Base-by-base conservation (phyloP, 139 green algal species). In the Pycnococcus provasolii region DNA sequence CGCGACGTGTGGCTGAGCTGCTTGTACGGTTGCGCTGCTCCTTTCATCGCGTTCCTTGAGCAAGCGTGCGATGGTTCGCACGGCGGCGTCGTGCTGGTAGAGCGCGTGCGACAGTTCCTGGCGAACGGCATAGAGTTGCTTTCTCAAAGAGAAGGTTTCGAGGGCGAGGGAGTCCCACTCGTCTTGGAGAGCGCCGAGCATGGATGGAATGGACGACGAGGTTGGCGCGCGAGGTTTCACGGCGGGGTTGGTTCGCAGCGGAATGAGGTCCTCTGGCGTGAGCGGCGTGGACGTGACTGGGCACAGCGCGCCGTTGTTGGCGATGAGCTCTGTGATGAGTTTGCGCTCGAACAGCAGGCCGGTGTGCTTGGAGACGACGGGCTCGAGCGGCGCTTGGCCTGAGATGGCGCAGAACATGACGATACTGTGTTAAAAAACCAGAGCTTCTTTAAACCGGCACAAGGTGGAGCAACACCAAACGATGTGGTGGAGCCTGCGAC, bases 121-220 rank as follows among this genome's bases (percentile, higher is more conserved):
- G 46, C 80, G 85, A 44, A 45, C 76, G 0, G 75, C 84, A 68
- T 90, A 73, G 2, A 96, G 83, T 47, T 79, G 68, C 54, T 90
- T 72, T 15, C 88, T 76, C 67, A 96, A 79, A 39, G 73, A 75
- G 80, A 95, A 84, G 7, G 78, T 75, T 70, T 96, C 89, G 70
- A 99, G 73, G 88, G 96, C 92, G 26, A 88, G 74, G 1, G 86
- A 83, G 67, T 98, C 92, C 91, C 91, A 98, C 69, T 98, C 92
- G 59, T 81, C 26, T 26, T 26, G 26, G 26, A 55, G 43, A 70
- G 50, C 50, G 50, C 50, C 50, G 13, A 55, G 50, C 50, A 55
- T 55, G 50, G 50, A 11, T 55, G 50, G 50, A 55, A 13, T 13
- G 50, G 13, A 11, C 13, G 50, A 55, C 11, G 13, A 13, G 50